A percentile compares a stretch with the other conserved stretches of the same genome.
phyloP scores from a whole-genome alignment of 306 rosid species.

The Gleditsia sinensis region DNA sequence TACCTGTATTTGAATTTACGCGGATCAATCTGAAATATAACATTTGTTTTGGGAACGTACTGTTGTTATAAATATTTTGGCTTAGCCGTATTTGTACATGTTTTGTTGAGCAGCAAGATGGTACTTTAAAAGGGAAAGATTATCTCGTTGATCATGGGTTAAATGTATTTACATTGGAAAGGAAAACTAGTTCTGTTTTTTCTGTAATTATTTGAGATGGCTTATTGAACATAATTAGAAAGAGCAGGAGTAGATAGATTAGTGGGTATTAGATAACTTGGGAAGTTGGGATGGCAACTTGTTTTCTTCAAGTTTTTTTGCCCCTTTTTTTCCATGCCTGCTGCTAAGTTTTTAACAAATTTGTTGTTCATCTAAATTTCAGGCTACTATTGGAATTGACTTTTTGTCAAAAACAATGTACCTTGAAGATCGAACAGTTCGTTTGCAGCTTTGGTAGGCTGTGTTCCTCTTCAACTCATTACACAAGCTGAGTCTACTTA shows the following conservation, averaged over 20 bases:
- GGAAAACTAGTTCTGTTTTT: neutral
- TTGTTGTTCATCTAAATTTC: slow-evolving; percentile 34
- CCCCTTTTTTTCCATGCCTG: neutral
- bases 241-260: neutral
- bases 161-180: neutral
- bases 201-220: neutral
- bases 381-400: slow-evolving; percentile 98
- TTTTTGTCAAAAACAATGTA: slow-evolving; percentile 98
- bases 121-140: neutral
- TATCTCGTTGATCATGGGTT: neutral
- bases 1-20: slow-evolving; percentile 19
- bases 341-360: slow-evolving; percentile 29
- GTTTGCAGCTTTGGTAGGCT: slow-evolving; percentile 95
- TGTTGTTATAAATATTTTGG: neutral
- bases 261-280: neutral
- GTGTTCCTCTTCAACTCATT: slow-evolving; percentile 26
- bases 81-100: too few species aligned
- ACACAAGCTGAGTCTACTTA: slow-evolving; percentile 16
- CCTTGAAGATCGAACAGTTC: slow-evolving; percentile 98
- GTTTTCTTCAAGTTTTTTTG: neutral
- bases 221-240: neutral
- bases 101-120: neutral
- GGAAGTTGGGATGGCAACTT: neutral
- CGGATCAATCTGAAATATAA: neutral
- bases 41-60: neutral